Evolutionary conservation across 441 rosid species (phyloP), one percentile per base, ranked within the genome.

Genomic region (Dalechampia spathulata): DNA sequence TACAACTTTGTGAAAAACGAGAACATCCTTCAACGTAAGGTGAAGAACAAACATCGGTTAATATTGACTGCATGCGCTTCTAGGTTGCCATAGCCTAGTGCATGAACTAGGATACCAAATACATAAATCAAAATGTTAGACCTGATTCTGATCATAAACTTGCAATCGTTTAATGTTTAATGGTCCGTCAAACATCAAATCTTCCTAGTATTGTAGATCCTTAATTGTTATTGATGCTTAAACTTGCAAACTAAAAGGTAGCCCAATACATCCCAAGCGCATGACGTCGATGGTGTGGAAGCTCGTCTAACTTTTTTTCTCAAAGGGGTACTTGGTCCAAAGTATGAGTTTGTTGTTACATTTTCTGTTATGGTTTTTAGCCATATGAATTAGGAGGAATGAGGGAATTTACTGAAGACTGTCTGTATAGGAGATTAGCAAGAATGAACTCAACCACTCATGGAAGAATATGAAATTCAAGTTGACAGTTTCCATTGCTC

Each of bases 401-500:
- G 25, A 30, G 41, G 30, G 46, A 48, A 23, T 48, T 25, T 1
- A 32, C 10, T 47, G 7, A 9, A 14, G 37, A 49, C 16, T n/a
- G 8, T 27, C 7, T 4, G 7, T 7, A 8, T 34, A 4, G 38
- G 37, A 17, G 19, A 2, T 2, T 38, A 41, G 34, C 30, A 4
- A 39, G 34, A 53, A n/a, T 4, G 42, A 26, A 13, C 42, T 34
- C 42, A 32, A 12, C 27, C 40, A 2, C n/a, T 36, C 34, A 45
- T 57, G 44, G 22, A 57, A 44, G 32, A 39, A 22, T 28, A 6
- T 13, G 44, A 52, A 46, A 51, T 28, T 57, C 45, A 36, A 25
- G 39, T 27, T 16, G 32, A 47, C 11, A 8, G 32, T 26, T 26
- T 2, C 49, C 28, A 46, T 27, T 43, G 45, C 46, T 34, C 2